These are phyloP conservation scores for Aspergillus saccharolyticus DNA, from an alignment of 495 filamentous ascomycete genomes.

Conservation along the genomic window DNA sequence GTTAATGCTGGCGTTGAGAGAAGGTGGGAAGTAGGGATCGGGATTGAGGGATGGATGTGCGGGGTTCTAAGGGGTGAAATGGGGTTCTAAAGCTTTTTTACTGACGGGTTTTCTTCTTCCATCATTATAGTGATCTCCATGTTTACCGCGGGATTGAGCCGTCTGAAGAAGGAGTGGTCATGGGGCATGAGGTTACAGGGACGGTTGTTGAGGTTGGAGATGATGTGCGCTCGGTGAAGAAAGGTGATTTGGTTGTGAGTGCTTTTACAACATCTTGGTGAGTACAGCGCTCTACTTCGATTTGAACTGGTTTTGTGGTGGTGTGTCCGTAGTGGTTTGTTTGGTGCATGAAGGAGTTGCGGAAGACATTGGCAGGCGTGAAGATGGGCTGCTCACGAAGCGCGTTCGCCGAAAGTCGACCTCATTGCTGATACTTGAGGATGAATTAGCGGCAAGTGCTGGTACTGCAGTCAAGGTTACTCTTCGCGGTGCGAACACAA, in stretches of 20 bases:
- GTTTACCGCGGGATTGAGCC: constrained; percentile 80
- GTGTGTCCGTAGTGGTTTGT: not conserved
- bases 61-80: not conserved
- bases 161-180: constrained; percentile 58
- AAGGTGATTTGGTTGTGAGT: constrained; percentile 74
- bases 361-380: not conserved
- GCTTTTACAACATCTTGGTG: constrained; percentile 89
- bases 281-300: too few relatives aligned
- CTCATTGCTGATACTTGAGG: not conserved
- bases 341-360: not conserved
- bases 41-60: not conserved
- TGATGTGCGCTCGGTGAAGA: constrained; percentile 60
- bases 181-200: constrained; percentile 76
- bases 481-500: constrained; percentile 78
- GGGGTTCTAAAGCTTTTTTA: not conserved
- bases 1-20: not conserved
- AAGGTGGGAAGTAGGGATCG: not conserved
- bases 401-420: not conserved
- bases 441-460: constrained; percentile 63
- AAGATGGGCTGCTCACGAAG: not conserved
- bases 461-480: constrained; percentile 80
- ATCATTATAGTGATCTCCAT: constrained; percentile 90
- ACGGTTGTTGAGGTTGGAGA: constrained; percentile 62
- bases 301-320: not conserved
- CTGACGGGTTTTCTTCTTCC: not conserved